phyloP scores from a whole-genome alignment of 2,329 filamentous ascomycete genomes.

The Fusarium sp. region DNA sequence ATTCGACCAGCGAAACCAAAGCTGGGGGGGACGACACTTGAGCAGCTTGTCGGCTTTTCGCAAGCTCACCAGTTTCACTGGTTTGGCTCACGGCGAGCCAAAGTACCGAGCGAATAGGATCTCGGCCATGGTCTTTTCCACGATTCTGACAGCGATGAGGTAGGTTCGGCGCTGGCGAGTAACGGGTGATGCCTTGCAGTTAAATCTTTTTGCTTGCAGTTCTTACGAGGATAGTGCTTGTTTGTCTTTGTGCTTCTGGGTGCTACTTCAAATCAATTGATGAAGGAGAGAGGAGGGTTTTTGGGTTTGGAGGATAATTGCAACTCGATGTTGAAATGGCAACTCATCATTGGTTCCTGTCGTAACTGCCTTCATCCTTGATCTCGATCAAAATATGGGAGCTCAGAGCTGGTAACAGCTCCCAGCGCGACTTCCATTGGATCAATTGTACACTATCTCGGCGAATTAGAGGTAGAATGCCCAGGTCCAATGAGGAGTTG shows the following conservation, averaged over 20 bases:
- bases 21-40: constrained; percentile 34
- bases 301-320: background rate
- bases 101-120: constrained; percentile 49
- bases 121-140: constrained; percentile 25
- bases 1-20: constrained; percentile 43
- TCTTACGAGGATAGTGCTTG: constrained; percentile 32
- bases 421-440: constrained; percentile 12
- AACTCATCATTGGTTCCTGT: constrained; percentile 30
- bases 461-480: constrained; percentile 8
- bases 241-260: constrained; percentile 17
- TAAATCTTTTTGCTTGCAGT: constrained; percentile 9
- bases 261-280: constrained; percentile 3
- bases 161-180: constrained; percentile 41
- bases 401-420: constrained; percentile 14
- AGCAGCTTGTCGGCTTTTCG: constrained; percentile 10
- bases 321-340: constrained; percentile 10
- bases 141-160: constrained; percentile 37
- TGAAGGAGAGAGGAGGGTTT: constrained; percentile 18
- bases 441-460: background rate
- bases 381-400: constrained; percentile 20
- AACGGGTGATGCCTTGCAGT: constrained; percentile 22
- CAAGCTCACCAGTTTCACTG: constrained; percentile 24
- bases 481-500: constrained; percentile 16
- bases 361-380: constrained; percentile 25
- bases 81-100: constrained; percentile 39